These are phyloP conservation scores for Penicillium canariense DNA, from an alignment of 495 filamentous ascomycete species.

Conservation along the genomic window DNA sequence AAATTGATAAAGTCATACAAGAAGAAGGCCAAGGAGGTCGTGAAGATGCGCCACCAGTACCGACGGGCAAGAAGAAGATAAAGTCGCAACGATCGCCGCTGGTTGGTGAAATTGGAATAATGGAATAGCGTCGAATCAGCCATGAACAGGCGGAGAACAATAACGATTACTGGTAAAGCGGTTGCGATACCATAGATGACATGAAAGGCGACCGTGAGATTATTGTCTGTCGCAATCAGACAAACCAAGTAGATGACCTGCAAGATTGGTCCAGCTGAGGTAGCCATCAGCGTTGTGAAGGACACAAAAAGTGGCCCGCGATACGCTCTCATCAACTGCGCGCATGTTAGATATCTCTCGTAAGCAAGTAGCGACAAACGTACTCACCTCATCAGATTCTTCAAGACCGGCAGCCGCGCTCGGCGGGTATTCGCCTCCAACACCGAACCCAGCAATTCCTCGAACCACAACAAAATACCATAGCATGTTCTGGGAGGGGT, in stretches of 20 bases:
- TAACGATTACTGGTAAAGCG: conserved; percentile 29
- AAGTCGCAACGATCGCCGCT: conserved; percentile 18
- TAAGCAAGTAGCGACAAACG: background rate
- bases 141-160: conserved; percentile 33
- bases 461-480: conserved; percentile 38
- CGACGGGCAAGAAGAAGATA: conserved; percentile 28
- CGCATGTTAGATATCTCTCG: background rate
- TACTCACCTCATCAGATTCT: conserved; percentile 31
- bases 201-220: conserved; percentile 32
- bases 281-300: conserved; percentile 39
- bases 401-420: conserved; percentile 36
- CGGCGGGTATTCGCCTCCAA: conserved; percentile 37
- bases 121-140: conserved; percentile 34
- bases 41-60: conserved; percentile 31
- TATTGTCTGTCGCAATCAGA: conserved; percentile 33
- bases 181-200: conserved; percentile 35
- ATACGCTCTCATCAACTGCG: conserved; percentile 24
- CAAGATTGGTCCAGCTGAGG: conserved; percentile 29
- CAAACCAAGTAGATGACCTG: conserved; percentile 37
- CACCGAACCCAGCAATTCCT: conserved; percentile 35
- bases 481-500: conserved; percentile 33
- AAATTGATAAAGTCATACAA: conserved; percentile 41
- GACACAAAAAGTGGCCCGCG: conserved; percentile 36
- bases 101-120: conserved; percentile 27
- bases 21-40: conserved; percentile 35